Conservation (phyloP, 805 yeast species). For the Lachancea nothofagi region DNA sequence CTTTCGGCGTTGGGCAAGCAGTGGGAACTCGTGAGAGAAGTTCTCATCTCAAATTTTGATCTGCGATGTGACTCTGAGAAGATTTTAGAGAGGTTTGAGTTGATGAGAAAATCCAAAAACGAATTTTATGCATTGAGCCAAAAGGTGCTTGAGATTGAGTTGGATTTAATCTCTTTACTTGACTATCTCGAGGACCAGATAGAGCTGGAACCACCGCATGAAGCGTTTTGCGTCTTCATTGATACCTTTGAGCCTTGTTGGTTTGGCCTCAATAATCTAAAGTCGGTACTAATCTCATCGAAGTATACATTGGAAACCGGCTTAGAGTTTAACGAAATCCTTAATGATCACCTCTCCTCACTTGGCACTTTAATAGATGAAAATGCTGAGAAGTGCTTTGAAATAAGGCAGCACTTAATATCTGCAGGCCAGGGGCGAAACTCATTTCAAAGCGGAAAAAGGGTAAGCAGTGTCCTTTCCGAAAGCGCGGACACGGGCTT, state of each 20-base stretch:
- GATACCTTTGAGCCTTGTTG: conserved; percentile 33
- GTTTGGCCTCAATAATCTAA: conserved; percentile 27
- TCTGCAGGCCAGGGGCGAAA: no score
- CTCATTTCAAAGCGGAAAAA: background rate
- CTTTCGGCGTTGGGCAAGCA: background rate
- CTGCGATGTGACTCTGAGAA: background rate
- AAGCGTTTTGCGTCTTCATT: conserved; percentile 18
- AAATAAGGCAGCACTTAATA: conserved; percentile 24
- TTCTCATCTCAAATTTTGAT: background rate
- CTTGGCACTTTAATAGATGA: conserved; percentile 37
- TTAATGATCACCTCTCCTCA: conserved; percentile 37
- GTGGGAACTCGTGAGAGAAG: conserved; percentile 1
- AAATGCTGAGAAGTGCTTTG: conserved; percentile 34
- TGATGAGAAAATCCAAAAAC: conserved; percentile 34
- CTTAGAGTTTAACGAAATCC: conserved; percentile 42
- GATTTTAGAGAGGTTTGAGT: conserved; percentile 15
- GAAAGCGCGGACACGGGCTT: conserved; percentile 23
- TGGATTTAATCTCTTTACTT: conserved; percentile 32
- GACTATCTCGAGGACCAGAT: conserved; percentile 33
- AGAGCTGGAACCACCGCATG: conserved; percentile 11
- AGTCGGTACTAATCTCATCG: conserved; percentile 25
- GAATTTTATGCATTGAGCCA: conserved; percentile 31
- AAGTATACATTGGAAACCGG: conserved; percentile 37
- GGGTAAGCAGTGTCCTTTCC: conserved; percentile 23
- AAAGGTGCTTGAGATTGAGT: conserved; percentile 34